Base-by-base conservation (phyloP, 306 rosid genomes). In the Cucurbita maxima region DNA sequence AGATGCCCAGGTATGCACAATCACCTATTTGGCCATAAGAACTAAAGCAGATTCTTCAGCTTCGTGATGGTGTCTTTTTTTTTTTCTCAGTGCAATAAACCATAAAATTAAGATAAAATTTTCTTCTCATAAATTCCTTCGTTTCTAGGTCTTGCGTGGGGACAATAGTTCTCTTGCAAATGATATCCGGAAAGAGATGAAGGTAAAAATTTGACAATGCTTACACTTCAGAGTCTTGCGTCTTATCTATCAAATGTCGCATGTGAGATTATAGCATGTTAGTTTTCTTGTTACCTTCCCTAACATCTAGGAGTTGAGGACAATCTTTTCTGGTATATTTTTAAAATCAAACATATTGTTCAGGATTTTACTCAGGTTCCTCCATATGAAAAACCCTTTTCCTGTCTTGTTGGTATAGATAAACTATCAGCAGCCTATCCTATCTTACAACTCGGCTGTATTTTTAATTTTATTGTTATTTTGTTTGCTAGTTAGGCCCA, bases 131-230 rank as follows among this genome's bases (percentile, higher is more conserved):
- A 66, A 69, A 16, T 18, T 75, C 77, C 77, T 79, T 74, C 81
- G 8, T 53, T 70, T 41, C 79, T 81, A 94, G 99, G 97, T 94
- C 76, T 84, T 94, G 68, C 92, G 88, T 78, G 98, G 99, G 74
- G 97, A 94, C 84, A 91, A 94, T 81, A 94, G 97, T 81, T 83
- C 89, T 79, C 91, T 94, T 71, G 99, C 99, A 79, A 91, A 91
- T 87, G 99, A 94, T 88, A 94, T 94, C 75, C 89, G 97, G 73
- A 94, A 91, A 86, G 99, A 94, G 84, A 94, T 94, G 96, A 94
- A 94, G 99, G 99, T 91, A 77, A 68, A 47, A 44, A 11, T 67
- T 22, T 66, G 11, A 5, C 15, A 13, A 63, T 75, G 69, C 76
- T 51, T 20, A 20, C 59, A 67, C 54, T 72, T 77, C 47, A 37